phyloP scores from a whole-genome alignment of 169 alveolate genomes.

The Plasmodium knowlesi region DNA sequence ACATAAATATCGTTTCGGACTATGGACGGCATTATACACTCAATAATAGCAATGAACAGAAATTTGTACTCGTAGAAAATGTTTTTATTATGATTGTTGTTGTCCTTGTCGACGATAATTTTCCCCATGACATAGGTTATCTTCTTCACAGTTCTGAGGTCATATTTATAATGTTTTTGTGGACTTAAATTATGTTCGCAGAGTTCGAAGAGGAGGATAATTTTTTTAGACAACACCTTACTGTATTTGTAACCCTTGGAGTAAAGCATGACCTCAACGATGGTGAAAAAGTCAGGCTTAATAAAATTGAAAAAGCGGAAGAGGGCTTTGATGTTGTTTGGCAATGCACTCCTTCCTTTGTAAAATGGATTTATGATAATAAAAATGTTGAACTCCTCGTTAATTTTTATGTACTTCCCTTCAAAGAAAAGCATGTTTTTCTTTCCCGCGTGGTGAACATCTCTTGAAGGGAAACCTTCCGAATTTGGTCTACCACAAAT shows the following conservation, averaged over 20 bases:
- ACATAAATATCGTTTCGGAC: slow-evolving; percentile 62
- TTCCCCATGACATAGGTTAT: slow-evolving; percentile 94
- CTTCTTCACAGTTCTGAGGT: slow-evolving; percentile 96
- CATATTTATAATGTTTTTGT: slow-evolving; percentile 98
- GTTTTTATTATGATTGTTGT: not conserved
- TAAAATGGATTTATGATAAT: slow-evolving; percentile 99
- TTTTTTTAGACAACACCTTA: slow-evolving; percentile 92
- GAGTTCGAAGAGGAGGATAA: slow-evolving; percentile 95
- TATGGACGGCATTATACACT: slow-evolving; percentile 73
- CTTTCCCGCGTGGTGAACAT: slow-evolving; percentile 88
- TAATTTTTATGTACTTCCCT: slow-evolving; percentile 90
- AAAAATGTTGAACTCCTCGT: slow-evolving; percentile 95
- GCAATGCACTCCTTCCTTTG: slow-evolving; percentile 97
- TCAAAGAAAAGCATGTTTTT: slow-evolving; percentile 86
- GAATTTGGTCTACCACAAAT: not conserved
- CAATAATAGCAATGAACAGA: slow-evolving; percentile 68
- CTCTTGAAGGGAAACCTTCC: no score
- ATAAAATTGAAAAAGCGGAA: slow-evolving; percentile 94
- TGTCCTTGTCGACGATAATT: slow-evolving; percentile 25
- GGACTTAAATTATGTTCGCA: slow-evolving; percentile 92
- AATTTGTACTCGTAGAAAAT: slow-evolving; percentile 69
- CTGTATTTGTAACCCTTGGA: slow-evolving; percentile 96
- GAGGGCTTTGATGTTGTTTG: slow-evolving; percentile 95
- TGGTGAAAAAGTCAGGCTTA: slow-evolving; percentile 91
- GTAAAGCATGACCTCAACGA: slow-evolving; percentile 93